Conservation (phyloP, 2,329 filamentous ascomycete species). For the Sporothrix inflata region DNA sequence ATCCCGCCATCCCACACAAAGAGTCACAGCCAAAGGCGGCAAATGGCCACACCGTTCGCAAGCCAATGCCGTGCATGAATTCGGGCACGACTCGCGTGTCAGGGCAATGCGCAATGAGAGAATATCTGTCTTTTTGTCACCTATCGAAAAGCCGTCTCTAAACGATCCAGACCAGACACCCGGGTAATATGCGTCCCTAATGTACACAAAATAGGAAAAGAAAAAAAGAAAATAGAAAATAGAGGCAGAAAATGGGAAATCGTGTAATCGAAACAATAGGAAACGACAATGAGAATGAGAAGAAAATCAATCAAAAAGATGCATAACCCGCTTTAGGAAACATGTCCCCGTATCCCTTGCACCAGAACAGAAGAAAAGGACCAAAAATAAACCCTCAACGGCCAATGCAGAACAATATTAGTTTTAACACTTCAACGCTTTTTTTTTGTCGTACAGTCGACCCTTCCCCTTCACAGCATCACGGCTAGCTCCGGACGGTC, state of each 20-base stretch:
- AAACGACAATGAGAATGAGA: conserved; percentile 11
- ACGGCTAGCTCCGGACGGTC: conserved; percentile 81
- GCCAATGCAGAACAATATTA: background rate
- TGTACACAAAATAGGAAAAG: conserved; percentile 5
- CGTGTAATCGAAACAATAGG: background rate
- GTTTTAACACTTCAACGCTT: background rate
- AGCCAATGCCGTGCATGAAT: background rate
- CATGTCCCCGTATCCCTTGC: background rate
- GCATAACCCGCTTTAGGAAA: conserved; percentile 24
- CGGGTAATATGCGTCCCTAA: conserved; percentile 8
- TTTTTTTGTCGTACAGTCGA: background rate
- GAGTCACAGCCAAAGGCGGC: background rate
- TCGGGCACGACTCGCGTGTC: conserved; percentile 15
- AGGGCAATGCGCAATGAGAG: background rate
- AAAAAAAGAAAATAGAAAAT: background rate
- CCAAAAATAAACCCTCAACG: background rate
- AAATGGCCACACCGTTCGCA: background rate
- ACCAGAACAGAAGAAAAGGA: background rate
- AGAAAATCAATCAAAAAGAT: background rate
- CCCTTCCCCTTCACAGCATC: conserved; percentile 62
- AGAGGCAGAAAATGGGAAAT: background rate
- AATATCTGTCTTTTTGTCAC: background rate
- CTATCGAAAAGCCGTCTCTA: background rate
- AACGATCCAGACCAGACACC: background rate
- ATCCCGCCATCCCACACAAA: background rate